phyloP scores from a whole-genome alignment of 768 basidiomycete genomes.

The Atractiella rhizophila region DNA sequence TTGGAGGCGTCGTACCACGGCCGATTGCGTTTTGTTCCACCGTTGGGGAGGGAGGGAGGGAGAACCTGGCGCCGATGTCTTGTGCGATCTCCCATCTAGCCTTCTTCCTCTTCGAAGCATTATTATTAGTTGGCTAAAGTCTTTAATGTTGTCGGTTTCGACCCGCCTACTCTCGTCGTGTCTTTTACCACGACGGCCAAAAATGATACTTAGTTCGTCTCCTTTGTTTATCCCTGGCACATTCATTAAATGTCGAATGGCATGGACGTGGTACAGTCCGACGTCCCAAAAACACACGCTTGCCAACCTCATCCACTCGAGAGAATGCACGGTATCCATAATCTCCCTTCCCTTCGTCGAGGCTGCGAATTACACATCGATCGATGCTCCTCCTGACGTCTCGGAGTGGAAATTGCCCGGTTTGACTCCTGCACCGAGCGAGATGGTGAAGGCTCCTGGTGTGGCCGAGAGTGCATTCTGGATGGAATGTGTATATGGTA shows the following conservation, averaged over 20 bases:
- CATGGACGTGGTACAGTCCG: too few relatives aligned
- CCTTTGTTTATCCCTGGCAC: not conserved
- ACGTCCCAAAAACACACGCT: slow-evolving; percentile 31
- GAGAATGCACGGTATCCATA: slow-evolving; percentile 45
- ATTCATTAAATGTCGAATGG: not conserved
- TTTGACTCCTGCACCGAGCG: slow-evolving; percentile 12
- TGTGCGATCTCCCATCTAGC: slow-evolving; percentile 15
- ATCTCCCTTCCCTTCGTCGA: slow-evolving; percentile 37
- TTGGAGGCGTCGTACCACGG: slow-evolving; percentile 36
- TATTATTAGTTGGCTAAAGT: slow-evolving; percentile 18
- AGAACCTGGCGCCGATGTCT: slow-evolving; percentile 46
- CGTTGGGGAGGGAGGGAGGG: slow-evolving; percentile 27
- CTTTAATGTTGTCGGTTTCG: slow-evolving; percentile 40
- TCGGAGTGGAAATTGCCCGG: slow-evolving; percentile 22
- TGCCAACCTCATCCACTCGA: slow-evolving; percentile 37
- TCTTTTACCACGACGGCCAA: slow-evolving; percentile 28
- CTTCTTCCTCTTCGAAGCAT: not conserved
- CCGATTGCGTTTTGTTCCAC: slow-evolving; percentile 46
- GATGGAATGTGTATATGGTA: too few relatives aligned
- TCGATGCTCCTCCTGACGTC: slow-evolving; percentile 20
- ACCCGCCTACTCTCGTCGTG: slow-evolving; percentile 41
- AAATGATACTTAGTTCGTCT: slow-evolving; percentile 5
- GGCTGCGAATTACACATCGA: slow-evolving; percentile 22
- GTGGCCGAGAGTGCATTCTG: slow-evolving; percentile 23
- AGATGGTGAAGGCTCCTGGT: slow-evolving; percentile 20